These are phyloP conservation scores for Phytophthora tubulina DNA, from an alignment of 352 stramenopile species.

Conservation along the genomic window DNA sequence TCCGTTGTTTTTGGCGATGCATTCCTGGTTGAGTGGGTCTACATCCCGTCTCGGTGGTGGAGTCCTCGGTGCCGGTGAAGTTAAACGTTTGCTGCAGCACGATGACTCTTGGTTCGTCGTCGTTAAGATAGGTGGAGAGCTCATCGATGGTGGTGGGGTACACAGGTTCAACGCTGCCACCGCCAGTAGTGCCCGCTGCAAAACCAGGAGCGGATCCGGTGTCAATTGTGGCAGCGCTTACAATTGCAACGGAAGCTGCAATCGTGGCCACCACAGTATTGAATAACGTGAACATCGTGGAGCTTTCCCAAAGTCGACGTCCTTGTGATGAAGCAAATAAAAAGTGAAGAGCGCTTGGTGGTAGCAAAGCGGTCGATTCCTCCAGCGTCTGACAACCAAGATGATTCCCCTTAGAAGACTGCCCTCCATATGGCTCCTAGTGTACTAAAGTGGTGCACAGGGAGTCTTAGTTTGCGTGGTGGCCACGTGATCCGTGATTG, in stretches of 20 bases:
- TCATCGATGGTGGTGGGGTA: slow-evolving; percentile 44
- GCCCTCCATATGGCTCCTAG: too few species aligned
- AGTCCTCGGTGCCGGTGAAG: slow-evolving; percentile 47
- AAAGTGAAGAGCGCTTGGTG: not conserved
- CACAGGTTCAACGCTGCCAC: slow-evolving; percentile 33
- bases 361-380: too few species aligned
- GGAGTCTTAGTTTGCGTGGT: not conserved
- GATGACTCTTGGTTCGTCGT: slow-evolving; percentile 44
- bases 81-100: slow-evolving; percentile 50
- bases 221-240: not conserved
- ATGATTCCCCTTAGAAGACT: too few species aligned
- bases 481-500: slow-evolving; percentile 1
- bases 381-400: too few species aligned
- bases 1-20: slow-evolving; percentile 48
- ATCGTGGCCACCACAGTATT: not conserved
- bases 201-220: slow-evolving; percentile 26
- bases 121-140: slow-evolving; percentile 41
- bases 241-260: not conserved
- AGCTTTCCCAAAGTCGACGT: not conserved
- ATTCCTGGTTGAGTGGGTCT: slow-evolving; percentile 33
- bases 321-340: not conserved
- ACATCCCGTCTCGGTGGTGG: slow-evolving; percentile 52
- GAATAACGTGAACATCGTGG: not conserved
- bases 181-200: slow-evolving; percentile 42
- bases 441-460: too few species aligned